Percentiles rank a stretch among this genome's conserved stretches.
phyloP scores from a whole-genome alignment of 768 basidiomycete species.

The Pholiota conissans region DNA sequence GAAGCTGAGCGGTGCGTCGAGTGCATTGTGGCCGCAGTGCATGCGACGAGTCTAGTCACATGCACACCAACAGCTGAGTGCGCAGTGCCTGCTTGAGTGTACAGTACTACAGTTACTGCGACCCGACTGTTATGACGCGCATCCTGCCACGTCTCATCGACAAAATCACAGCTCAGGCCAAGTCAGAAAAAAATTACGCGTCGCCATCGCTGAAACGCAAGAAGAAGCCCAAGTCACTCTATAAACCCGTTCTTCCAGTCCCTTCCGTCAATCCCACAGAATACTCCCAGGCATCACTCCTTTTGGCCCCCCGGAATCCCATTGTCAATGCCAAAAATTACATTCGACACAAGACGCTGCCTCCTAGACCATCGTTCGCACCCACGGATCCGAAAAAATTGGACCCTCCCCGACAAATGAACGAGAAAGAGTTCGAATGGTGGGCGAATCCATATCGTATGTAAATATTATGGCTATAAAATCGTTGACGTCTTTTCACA shows the following conservation, averaged over 20 bases:
- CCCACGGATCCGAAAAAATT: constrained; percentile 23
- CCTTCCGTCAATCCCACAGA: constrained; percentile 47
- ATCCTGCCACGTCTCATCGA: constrained; percentile 65
- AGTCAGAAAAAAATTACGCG: constrained; percentile 15
- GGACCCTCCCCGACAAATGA: constrained; percentile 50
- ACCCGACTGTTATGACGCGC: constrained; percentile 55
- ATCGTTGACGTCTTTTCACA: not conserved
- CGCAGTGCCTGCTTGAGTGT: no score
- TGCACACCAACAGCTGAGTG: no score
- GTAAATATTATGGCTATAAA: constrained; percentile 16
- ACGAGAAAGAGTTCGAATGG: constrained; percentile 59
- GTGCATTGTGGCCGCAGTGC: no score
- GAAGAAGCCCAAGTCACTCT: constrained; percentile 29
- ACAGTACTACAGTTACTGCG: not conserved
- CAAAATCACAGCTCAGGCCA: constrained; percentile 31
- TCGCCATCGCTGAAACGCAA: constrained; percentile 23
- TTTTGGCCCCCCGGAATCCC: constrained; percentile 54
- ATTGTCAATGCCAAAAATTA: constrained; percentile 51
- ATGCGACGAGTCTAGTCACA: not conserved
- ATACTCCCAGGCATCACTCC: constrained; percentile 52
- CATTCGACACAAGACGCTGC: constrained; percentile 54
- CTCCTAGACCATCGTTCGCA: constrained; percentile 42
- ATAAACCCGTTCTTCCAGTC: constrained; percentile 31
- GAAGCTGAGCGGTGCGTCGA: no score
- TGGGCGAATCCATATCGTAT: constrained; percentile 79